Percentiles rank a stretch among this genome's conserved stretches.
Evolutionary conservation across 208 protist species (phyloP).

Genomic region (Leishmania major): DNA sequence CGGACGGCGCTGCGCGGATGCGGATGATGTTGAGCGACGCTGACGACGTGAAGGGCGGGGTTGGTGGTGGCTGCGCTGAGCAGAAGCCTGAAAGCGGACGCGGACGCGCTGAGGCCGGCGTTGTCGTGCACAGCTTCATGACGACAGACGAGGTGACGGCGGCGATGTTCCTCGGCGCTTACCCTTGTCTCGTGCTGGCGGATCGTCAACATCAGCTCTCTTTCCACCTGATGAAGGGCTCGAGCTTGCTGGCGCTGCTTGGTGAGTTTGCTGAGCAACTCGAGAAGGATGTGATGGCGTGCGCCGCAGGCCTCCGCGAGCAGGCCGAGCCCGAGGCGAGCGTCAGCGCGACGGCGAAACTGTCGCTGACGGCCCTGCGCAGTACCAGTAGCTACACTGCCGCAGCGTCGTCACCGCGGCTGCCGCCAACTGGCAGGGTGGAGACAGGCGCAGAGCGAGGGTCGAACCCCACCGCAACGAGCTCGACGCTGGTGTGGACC

Average conservation of each 20-base stretch:
- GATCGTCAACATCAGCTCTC: conserved; percentile 50
- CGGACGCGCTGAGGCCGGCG: conserved; percentile 22
- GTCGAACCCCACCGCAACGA: background rate
- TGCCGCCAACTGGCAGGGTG: background rate
- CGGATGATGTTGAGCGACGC: background rate
- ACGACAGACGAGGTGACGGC: conserved; percentile 62
- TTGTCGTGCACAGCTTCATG: conserved; percentile 58
- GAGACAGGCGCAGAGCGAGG: background rate
- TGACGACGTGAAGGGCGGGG: background rate
- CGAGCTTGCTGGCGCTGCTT: conserved; percentile 49
- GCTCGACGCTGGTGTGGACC: conserved; percentile 33
- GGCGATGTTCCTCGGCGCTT: conserved; percentile 66
- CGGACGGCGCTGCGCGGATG: background rate
- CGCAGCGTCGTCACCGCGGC: background rate
- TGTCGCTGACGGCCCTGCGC: background rate
- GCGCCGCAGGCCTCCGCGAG: background rate
- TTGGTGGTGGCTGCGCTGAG: background rate
- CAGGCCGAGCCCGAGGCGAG: background rate
- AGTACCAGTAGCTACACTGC: background rate
- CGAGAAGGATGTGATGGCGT: conserved; percentile 26
- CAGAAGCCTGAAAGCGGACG: conserved; percentile 4
- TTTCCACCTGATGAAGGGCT: conserved; percentile 70
- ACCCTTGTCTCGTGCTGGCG: conserved; percentile 73
- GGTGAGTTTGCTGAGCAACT: conserved; percentile 62
- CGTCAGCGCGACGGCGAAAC: too few species aligned